Evolutionary conservation across 345 rosid genomes (phyloP).

Genomic region (Melaleuca quinquenervia): DNA sequence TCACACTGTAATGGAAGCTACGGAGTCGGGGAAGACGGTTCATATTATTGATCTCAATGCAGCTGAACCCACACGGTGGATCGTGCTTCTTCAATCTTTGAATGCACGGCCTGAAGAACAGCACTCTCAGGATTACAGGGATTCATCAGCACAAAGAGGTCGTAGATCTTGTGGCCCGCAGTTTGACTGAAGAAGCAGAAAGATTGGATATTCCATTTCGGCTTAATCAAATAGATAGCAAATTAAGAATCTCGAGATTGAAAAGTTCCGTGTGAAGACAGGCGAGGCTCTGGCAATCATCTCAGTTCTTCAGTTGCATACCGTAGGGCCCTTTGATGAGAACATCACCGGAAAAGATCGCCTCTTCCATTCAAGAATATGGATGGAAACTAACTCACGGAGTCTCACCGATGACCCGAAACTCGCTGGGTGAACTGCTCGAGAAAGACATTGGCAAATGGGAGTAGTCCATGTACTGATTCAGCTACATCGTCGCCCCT

Average conservation of each 20-base stretch:
- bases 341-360: slow-evolving; percentile 21
- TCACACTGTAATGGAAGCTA: slow-evolving; percentile 74
- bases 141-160: slow-evolving; percentile 75
- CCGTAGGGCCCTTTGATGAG: slow-evolving; percentile 56
- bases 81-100: slow-evolving; percentile 65
- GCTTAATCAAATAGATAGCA: slow-evolving; percentile 56
- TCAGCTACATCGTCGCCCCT: slow-evolving; percentile 56
- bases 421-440: slow-evolving; percentile 38
- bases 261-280: slow-evolving; percentile 67
- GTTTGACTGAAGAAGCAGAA: slow-evolving; percentile 76
- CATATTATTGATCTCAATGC: slow-evolving; percentile 76
- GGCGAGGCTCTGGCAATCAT: slow-evolving; percentile 87
- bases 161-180: slow-evolving; percentile 69
- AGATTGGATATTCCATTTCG: slow-evolving; percentile 83
- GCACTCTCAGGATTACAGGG: slow-evolving; percentile 73
- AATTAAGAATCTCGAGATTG: slow-evolving; percentile 53
- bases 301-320: slow-evolving; percentile 69
- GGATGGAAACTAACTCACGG: slow-evolving; percentile 35
- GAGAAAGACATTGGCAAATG: slow-evolving; percentile 47
- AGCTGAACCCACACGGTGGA: slow-evolving; percentile 73
- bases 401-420: slow-evolving; percentile 34
- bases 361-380: slow-evolving; percentile 18
- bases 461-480: slow-evolving; percentile 52
- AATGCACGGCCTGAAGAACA: slow-evolving; percentile 83
- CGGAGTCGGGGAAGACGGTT: slow-evolving; percentile 91